Conservation (phyloP, 2,329 filamentous ascomycete species). For the Trichoderma breve region DNA sequence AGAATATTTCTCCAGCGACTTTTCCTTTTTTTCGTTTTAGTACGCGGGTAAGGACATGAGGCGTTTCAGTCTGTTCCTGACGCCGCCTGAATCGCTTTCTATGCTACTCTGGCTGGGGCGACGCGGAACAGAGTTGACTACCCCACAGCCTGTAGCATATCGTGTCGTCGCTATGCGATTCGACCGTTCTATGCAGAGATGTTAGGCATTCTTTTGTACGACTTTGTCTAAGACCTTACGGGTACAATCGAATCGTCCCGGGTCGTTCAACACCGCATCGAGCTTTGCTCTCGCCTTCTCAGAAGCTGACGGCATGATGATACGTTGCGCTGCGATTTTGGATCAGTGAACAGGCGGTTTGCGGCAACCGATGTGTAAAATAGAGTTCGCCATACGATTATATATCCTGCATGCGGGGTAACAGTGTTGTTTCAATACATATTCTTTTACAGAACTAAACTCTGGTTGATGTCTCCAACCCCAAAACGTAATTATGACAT, state of each 20-base stretch:
- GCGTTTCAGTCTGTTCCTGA: conserved; percentile 1
- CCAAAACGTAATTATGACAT: conserved; percentile 10
- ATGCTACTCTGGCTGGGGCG: conserved; percentile 8
- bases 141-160: conserved; percentile 5
- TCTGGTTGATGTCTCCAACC: not conserved
- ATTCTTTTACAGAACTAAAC: not conserved
- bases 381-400: not conserved
- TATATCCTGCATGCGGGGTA: conserved; percentile 13
- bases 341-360: not conserved
- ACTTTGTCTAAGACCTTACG: not conserved
- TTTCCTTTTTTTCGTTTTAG: not conserved
- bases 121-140: conserved; percentile 10
- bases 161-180: conserved; percentile 16
- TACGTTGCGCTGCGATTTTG: not conserved
- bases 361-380: not conserved
- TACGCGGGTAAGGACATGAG: conserved; percentile 6
- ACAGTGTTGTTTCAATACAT: not conserved
- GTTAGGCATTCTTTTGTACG: conserved; percentile 1
- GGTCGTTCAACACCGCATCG: conserved; percentile 14
- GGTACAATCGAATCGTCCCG: conserved; percentile 4
- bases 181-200: not conserved
- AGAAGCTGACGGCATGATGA: conserved; percentile 10
- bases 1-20: not conserved
- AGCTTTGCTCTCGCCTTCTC: conserved; percentile 12
- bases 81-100: not conserved